A percentile compares a stretch with the other conserved stretches of the same genome.
phyloP scores from a whole-genome alignment of 176 grass and related monocot genomes.

The Avena eriantha region DNA sequence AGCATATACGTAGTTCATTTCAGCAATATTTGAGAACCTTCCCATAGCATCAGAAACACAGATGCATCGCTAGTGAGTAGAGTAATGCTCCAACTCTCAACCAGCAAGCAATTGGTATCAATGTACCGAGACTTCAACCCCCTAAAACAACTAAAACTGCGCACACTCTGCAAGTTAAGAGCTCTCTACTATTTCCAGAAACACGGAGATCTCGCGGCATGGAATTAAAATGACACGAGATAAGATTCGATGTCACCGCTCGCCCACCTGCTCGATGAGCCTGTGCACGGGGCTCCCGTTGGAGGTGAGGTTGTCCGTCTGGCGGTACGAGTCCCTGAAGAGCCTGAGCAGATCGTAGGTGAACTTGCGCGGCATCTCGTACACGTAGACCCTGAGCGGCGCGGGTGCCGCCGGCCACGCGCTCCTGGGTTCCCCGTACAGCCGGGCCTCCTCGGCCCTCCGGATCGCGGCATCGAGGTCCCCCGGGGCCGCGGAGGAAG shows the following conservation, averaged over 20 bases:
- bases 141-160: background rate
- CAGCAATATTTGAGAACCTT: constrained; percentile 8
- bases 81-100: background rate
- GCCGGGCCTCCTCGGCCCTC: constrained; percentile 54
- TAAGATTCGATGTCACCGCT: constrained; percentile 34
- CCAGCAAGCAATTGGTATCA: background rate
- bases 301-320: constrained; percentile 90
- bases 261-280: constrained; percentile 88
- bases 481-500: background rate
- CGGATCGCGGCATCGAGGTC: constrained; percentile 58
- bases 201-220: background rate
- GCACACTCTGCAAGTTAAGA: background rate
- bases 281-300: constrained; percentile 98
- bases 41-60: constrained; percentile 16
- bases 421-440: constrained; percentile 56
- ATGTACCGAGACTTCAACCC: background rate
- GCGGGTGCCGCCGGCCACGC: constrained; percentile 54
- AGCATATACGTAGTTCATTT: background rate
- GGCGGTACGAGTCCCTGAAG: constrained; percentile 85
- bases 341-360: constrained; percentile 89
- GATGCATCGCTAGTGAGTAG: background rate
- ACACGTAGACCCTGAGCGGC: constrained; percentile 85
- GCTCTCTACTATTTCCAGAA: background rate
- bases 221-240: background rate
- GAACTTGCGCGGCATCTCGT: constrained; percentile 98